Conservation (phyloP, 495 filamentous ascomycete genomes). For the Hyaloscypha hepaticicola region DNA sequence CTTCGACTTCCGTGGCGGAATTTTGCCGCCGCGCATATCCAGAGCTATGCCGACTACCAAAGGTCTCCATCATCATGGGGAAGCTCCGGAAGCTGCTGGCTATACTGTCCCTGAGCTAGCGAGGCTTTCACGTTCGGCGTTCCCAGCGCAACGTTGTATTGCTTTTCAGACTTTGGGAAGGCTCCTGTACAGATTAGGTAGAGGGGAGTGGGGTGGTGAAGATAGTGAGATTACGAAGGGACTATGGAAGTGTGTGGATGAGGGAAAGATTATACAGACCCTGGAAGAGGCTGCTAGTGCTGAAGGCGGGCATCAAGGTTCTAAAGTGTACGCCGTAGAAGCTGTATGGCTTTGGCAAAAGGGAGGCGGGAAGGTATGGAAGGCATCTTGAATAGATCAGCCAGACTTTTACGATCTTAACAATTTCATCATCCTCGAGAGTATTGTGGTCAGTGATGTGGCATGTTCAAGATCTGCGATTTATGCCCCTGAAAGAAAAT, state of each 20-base stretch:
- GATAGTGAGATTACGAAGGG: constrained; percentile 56
- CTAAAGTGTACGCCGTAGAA: constrained; percentile 80
- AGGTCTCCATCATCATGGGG: constrained; percentile 91
- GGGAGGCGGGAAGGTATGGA: constrained; percentile 58
- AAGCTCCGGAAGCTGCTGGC: constrained; percentile 89
- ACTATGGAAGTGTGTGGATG: constrained; percentile 73
- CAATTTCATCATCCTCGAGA: no score
- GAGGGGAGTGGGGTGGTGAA: constrained; percentile 70
- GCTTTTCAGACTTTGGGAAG: constrained; percentile 89
- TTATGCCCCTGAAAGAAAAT: no score
- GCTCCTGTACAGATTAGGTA: constrained; percentile 79
- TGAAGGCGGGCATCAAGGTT: constrained; percentile 55
- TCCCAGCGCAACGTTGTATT: constrained; percentile 83
- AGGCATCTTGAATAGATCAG: constrained; percentile 17
- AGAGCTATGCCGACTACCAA: constrained; percentile 67
- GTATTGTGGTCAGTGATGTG: no score
- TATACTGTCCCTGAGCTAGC: constrained; percentile 92
- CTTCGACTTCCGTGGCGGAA: constrained; percentile 79
- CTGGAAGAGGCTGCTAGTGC: constrained; percentile 63
- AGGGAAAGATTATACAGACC: constrained; percentile 70
- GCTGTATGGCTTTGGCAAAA: constrained; percentile 89
- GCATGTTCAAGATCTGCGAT: no score
- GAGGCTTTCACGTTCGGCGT: constrained; percentile 73
- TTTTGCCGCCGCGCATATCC: constrained; percentile 73
- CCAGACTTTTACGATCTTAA: no score